Evolutionary conservation across 1,284 basidiomycete species (phyloP).

Genomic region (Pisolithus thermaeus): DNA sequence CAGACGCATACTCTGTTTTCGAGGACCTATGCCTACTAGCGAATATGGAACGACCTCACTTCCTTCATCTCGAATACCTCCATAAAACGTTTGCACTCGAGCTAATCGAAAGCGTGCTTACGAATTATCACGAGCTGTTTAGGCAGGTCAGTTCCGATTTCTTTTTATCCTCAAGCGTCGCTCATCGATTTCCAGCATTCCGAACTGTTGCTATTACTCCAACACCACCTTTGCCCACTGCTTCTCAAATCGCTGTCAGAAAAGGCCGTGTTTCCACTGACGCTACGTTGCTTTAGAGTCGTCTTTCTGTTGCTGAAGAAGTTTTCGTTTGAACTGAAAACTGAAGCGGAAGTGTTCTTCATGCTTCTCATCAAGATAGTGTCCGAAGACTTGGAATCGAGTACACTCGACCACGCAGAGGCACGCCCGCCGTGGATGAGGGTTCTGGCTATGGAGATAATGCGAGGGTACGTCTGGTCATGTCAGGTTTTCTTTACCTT

Average conservation of each 20-base stretch:
- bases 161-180: background rate
- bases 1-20: slow-evolving; percentile 85
- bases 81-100: slow-evolving; percentile 95
- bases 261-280: slow-evolving; percentile 80
- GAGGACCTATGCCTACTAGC: slow-evolving; percentile 87
- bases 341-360: slow-evolving; percentile 83
- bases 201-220: slow-evolving; percentile 80
- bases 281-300: slow-evolving; percentile 86
- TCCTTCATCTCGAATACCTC: slow-evolving; percentile 80
- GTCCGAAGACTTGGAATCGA: slow-evolving; percentile 54
- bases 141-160: slow-evolving; percentile 50
- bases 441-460: slow-evolving; percentile 86
- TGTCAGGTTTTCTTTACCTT: background rate
- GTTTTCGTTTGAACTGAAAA: slow-evolving; percentile 75
- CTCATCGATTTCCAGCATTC: slow-evolving; percentile 47
- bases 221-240: slow-evolving; percentile 86
- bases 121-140: slow-evolving; percentile 89
- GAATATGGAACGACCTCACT: slow-evolving; percentile 76
- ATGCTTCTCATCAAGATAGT: slow-evolving; percentile 76
- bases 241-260: slow-evolving; percentile 84
- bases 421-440: slow-evolving; percentile 78
- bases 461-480: slow-evolving; percentile 58
- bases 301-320: slow-evolving; percentile 92
- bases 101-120: slow-evolving; percentile 93
- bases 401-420: slow-evolving; percentile 32